Base-by-base conservation (phyloP, 1,284 basidiomycete genomes). In the Paramarasmius palmivorus region DNA sequence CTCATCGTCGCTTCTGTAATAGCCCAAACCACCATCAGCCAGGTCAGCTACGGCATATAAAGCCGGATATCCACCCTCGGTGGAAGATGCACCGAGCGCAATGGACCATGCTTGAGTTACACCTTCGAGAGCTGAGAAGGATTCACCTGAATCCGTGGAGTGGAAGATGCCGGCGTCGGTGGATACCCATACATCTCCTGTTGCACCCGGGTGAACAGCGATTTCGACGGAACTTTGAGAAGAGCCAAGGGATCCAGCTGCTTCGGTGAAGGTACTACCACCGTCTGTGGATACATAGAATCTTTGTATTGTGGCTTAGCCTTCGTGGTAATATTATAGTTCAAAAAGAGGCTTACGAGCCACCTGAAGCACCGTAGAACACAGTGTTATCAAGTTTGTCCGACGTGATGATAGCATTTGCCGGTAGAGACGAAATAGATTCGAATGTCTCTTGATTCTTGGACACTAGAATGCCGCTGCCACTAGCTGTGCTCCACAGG, bases 151-250 rank as follows among this genome's bases (percentile, higher is more conserved):
- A 64, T 84, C 68, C 4, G 77, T 79, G 2, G 81, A 82, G 63
- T 85, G 83, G 76, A 81, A 85, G 22, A 87, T 65, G 5, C 83
- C 84, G 50, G 67, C 73, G 65, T 83, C 79, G 3, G 83, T 80
- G 1, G 82, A 83, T 3, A 85, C 81, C 82, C 83, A 86, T 20
- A 85, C 68, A 61, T 86, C 83, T 14, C 74, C 75, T n/a, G 76
- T 76, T 6, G 77, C 68, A 54, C 65, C 69, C 8, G 79, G 77
- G 63, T 84, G 73, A 19, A 82, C 82, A 22, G 77, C 73, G 53
- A 87, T 73, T 58, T 81, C 79, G 49, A 70, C 69, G 2, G 81
- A 74, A 0, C 74, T 67, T 8, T 74, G 75, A 1, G 83, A 83
- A 3, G 72, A 64, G 34, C 78, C 80, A 10, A 85, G 71, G 8